Percentiles rank a stretch among this genome's conserved stretches.
Conservation (phyloP, 1,284 basidiomycete species). For the Fereydounia khargensis region DNA sequence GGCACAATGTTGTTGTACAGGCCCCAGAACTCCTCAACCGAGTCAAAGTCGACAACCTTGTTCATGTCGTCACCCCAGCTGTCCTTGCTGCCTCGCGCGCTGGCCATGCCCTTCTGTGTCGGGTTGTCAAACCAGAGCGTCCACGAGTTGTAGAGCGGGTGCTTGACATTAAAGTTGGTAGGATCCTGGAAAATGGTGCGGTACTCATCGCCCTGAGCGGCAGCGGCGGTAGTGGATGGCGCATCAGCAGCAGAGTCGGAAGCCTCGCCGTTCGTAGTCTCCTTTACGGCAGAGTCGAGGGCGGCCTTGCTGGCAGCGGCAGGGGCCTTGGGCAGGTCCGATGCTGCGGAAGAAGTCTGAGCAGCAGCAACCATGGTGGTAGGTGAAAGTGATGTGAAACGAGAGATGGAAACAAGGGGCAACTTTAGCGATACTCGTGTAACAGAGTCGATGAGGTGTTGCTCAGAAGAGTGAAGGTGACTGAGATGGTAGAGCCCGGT, state of each 20-base stretch:
- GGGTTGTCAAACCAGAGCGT: conserved; percentile 57
- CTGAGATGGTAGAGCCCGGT: no score
- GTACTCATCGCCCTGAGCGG: conserved; percentile 18
- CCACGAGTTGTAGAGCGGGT: conserved; percentile 54
- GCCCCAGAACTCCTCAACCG: conserved; percentile 57
- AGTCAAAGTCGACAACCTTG: conserved; percentile 52
- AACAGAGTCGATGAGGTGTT: no score
- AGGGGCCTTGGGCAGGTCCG: conserved; percentile 31
- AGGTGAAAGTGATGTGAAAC: background rate
- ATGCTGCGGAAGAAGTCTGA: background rate
- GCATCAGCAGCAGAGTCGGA: conserved; percentile 2
- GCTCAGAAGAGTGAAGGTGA: no score
- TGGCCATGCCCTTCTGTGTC: conserved; percentile 42
- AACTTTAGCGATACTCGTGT: no score
- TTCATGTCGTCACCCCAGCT: conserved; percentile 56
- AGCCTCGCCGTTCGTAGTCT: conserved; percentile 13
- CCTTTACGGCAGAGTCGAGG: conserved; percentile 36
- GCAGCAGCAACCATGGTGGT: background rate
- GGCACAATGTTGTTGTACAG: conserved; percentile 97
- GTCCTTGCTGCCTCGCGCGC: conserved; percentile 49
- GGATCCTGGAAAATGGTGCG: conserved; percentile 54
- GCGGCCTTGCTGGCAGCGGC: conserved; percentile 44
- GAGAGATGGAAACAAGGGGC: background rate
- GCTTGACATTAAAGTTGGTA: conserved; percentile 55
- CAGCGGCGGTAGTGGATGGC: conserved; percentile 5